These are phyloP conservation scores for Scedosporium aurantiacum DNA, from an alignment of 2,329 filamentous ascomycete species.

Conservation along the genomic window DNA sequence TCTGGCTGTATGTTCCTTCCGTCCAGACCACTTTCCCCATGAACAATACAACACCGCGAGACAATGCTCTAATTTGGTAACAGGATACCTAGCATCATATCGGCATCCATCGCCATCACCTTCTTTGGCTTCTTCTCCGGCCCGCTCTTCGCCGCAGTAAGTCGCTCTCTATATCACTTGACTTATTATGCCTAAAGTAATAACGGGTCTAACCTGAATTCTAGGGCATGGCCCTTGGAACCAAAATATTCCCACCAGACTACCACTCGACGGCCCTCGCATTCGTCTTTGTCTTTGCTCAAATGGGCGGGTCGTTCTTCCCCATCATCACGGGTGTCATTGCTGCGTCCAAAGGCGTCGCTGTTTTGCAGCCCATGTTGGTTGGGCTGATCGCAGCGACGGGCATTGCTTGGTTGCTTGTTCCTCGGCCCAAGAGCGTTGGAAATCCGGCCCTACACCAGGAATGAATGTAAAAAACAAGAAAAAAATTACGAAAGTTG, in stretches of 20 bases:
- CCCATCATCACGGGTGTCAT: constrained; percentile 44
- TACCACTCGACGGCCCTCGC: constrained; percentile 25
- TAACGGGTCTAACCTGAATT: no score
- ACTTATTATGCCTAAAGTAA: no score
- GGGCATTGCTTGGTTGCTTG: constrained; percentile 34
- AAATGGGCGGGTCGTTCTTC: constrained; percentile 43
- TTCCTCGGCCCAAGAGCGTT: constrained; percentile 24
- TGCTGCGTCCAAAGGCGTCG: constrained; percentile 31
- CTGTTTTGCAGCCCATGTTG: constrained; percentile 39
- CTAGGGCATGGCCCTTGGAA: constrained; percentile 41
- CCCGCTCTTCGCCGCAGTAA: constrained; percentile 44
- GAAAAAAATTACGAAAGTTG: no score
- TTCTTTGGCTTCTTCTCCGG: constrained; percentile 47
- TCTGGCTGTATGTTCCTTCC: constrained; percentile 38
- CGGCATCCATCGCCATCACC: constrained; percentile 41
- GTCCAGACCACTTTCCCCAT: not conserved
- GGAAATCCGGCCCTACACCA: constrained; percentile 20
- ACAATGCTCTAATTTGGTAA: not conserved
- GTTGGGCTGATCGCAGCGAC: constrained; percentile 34
- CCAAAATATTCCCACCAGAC: constrained; percentile 34
- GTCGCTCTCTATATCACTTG: constrained; percentile 11
- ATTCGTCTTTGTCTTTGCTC: constrained; percentile 46
- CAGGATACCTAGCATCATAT: constrained; percentile 32
- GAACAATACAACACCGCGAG: no score
- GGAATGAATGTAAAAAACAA: constrained; percentile 15